Percentiles rank a stretch among this genome's conserved stretches.
phyloP scores from a whole-genome alignment of 257 asterid genomes.

The Nicotiana paniculata region DNA sequence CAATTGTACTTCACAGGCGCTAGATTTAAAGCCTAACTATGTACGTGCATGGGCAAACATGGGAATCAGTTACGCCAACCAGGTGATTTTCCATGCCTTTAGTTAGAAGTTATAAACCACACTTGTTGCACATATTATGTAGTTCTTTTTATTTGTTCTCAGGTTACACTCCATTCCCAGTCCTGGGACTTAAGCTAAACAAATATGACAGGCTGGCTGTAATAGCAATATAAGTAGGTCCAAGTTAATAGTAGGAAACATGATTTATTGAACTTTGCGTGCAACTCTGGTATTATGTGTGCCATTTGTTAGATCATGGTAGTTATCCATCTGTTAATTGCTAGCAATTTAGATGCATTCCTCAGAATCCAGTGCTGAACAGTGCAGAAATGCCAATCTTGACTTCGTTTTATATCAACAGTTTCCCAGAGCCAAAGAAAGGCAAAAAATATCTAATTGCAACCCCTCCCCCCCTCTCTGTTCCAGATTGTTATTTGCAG shows the following conservation, averaged over 20 bases:
- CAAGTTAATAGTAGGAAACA: not conserved
- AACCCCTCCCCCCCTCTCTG: too few relatives aligned
- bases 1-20: conserved; percentile 56
- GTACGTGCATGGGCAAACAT: conserved; percentile 99
- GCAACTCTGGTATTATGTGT: not conserved
- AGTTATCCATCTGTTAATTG: not conserved
- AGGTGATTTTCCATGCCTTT: conserved; percentile 41
- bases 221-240: too few relatives aligned
- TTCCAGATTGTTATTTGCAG: not conserved
- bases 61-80: conserved; percentile 99
- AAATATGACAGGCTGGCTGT: too few relatives aligned
- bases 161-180: not conserved
- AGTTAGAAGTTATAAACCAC: not conserved
- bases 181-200: too few relatives aligned
- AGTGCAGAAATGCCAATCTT: not conserved
- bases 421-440: not conserved
- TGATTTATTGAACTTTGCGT: not conserved
- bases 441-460: not conserved
- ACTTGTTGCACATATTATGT: not conserved
- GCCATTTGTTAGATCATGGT: not conserved
- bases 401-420: not conserved
- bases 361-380: not conserved
- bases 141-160: not conserved
- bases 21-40: conserved; percentile 91
- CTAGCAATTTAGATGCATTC: not conserved